Evolutionary conservation across 192 early-diverging fungal genomes (phyloP), one percentile per base, ranked within the genome.

Genomic region (Chytriomyces confervae): DNA sequence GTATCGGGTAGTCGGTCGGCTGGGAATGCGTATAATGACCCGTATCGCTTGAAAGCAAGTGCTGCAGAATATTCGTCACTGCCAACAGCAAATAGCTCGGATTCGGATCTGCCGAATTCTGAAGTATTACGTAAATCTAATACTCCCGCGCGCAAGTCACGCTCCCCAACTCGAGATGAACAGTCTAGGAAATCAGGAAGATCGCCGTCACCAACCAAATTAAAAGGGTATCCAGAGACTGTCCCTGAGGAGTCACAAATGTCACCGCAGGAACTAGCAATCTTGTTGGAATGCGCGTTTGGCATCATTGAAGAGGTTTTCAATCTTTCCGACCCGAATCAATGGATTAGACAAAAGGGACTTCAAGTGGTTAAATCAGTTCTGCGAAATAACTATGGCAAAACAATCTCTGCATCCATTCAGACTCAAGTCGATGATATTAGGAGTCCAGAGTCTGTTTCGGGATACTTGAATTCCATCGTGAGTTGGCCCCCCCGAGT

Each of bases 251-350:
- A 67, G 18, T 62, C 81, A 1, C 61, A 63, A 29, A 57, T 83
- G 46, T 74, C 82, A 5, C 50, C 69, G n/a, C 27, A 64, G 23
- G 86, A 86, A 24, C 70, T 83, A 16, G 80, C 84, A 16, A 75
- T 82, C 36, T 61, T 87, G 16, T 69, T 87, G 29, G 86, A 87
- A 47, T 81, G 81, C 53, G 50, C 80, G 3, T 84, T 87, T 70
- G 77, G 75, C 8, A 63, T 79, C n/a, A 80, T 87, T 29, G 86
- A 87, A 66, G 86, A 87, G 70, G 69, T 85, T 0, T 85, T 87
- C 62, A 62, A 74, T 9, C 76, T 84, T 16, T 78, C 77, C 13
- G 79, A 79, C 60, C 80, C 79, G 62, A 75, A 67, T 36, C 80
- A 81, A 50, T 87, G 86, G 86, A 77, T 87, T 20, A 71, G 84